Evolutionary conservation across 495 filamentous ascomycete genomes (phyloP).

Genomic region (Aspergillus coremiiformis): DNA sequence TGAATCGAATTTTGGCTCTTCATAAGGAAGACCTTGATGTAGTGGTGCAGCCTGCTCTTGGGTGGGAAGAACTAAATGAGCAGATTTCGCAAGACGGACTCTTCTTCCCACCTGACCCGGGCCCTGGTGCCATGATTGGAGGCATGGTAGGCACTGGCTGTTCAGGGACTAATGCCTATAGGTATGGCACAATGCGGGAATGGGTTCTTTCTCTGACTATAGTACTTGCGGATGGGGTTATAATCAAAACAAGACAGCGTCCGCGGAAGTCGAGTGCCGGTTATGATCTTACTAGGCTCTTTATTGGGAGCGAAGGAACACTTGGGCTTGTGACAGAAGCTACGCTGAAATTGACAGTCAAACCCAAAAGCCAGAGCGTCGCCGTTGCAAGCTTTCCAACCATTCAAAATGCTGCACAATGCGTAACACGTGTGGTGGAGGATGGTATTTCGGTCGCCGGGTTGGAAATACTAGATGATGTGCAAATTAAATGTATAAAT

Average conservation of each 20-base stretch:
- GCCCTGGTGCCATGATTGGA: conserved; percentile 60
- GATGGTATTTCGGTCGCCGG: conserved; percentile 57
- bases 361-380: conserved; percentile 53
- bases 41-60: conserved; percentile 58
- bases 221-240: conserved; percentile 57
- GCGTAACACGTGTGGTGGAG: conserved; percentile 53
- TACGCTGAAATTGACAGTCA: conserved; percentile 54
- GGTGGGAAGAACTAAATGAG: conserved; percentile 58
- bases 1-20: conserved; percentile 51
- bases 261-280: conserved; percentile 60
- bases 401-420: conserved; percentile 51
- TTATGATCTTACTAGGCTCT: conserved; percentile 56
- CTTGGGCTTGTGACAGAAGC: conserved; percentile 61
- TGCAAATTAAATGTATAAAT: conserved; percentile 62
- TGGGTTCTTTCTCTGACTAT: conserved; percentile 60
- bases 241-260: conserved; percentile 59
- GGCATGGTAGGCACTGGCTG: conserved; percentile 64
- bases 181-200: conserved; percentile 63
- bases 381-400: conserved; percentile 54
- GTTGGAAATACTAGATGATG: conserved; percentile 57
- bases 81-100: conserved; percentile 47
- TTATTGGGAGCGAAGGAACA: conserved; percentile 60
- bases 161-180: conserved; percentile 60
- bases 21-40: conserved; percentile 56
- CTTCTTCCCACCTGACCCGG: conserved; percentile 62